Evolutionary conservation across 371 early-diverging fungal species (phyloP).

Genomic region (Actinomucor elegans): DNA sequence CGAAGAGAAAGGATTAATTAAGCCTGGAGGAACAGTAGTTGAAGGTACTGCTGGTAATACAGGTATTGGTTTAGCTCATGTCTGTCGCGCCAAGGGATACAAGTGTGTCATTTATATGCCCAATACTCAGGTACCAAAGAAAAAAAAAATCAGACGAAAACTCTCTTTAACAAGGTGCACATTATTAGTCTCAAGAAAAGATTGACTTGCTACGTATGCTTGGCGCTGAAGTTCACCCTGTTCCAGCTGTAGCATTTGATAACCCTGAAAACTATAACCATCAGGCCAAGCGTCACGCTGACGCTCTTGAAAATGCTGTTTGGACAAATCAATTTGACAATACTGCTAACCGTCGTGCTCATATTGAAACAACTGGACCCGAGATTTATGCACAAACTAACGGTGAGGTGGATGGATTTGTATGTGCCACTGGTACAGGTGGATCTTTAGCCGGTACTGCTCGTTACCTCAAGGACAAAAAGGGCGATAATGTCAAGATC

Average conservation of each 20-base stretch:
- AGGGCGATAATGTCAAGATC: conserved; percentile 65
- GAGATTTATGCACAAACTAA: conserved; percentile 89
- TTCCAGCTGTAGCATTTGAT: conserved; percentile 90
- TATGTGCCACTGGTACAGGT: conserved; percentile 92
- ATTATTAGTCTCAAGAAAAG: conserved; percentile 80
- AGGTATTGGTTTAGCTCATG: conserved; percentile 95
- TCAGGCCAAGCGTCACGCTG: conserved; percentile 87
- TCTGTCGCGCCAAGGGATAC: conserved; percentile 94
- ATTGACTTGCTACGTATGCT: conserved; percentile 90
- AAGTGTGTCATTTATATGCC: conserved; percentile 97
- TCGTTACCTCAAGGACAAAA: conserved; percentile 76
- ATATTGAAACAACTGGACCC: conserved; percentile 94
- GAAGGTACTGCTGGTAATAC: conserved; percentile 98
- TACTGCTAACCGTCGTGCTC: conserved; percentile 85
- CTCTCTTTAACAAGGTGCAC: background rate
- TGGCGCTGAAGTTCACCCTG: conserved; percentile 88
- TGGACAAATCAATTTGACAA: conserved; percentile 96
- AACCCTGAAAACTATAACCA: conserved; percentile 95
- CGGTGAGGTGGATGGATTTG: conserved; percentile 83
- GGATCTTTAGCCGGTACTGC: conserved; percentile 91
- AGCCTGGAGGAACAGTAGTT: conserved; percentile 92
- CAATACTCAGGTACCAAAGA: conserved; percentile 78
- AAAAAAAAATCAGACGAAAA: background rate
- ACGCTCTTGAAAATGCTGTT: conserved; percentile 78
- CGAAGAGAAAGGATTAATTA: conserved; percentile 81